Evolutionary conservation across 768 basidiomycete species (phyloP), one percentile per base, ranked within the genome.

Genomic region (Xanthoconium purpureum): DNA sequence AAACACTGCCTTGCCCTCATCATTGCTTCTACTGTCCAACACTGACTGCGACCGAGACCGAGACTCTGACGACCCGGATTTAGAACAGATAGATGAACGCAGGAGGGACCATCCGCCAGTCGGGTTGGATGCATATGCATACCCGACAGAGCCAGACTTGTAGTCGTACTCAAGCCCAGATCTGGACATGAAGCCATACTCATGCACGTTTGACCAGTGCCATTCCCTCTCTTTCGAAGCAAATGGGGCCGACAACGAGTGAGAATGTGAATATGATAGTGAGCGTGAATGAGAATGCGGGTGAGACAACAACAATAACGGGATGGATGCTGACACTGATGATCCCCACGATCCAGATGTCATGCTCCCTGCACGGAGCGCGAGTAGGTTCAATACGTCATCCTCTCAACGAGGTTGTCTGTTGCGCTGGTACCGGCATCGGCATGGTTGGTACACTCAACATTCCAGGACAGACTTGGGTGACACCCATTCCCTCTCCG

Each of bases 61-160:
- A 9, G 73, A 71, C 15, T 71, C 51, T 13, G 73, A 73, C 37
- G 74, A 77, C 33, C 69, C 69, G 11, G 76, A 79, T 42, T 56
- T 68, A 43, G 63, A 75, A 56, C 78, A 73, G 47, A 84, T 56
- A 2, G 82, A 83, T 28, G 83, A 84, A 35, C 77, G 75, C 24
- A 81, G 82, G 43, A 82, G 74, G 14, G 80, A 81, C 82, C 83
- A 84, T 33, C 76, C 80, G 24, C 75, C 80, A 32, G 73, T 69
- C 24, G 66, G 59, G 64, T 52, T 42, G 15, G 52, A 36, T 3
- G 66, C 61, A 43, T 67, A 55, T 29, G 36, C 18, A 6, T 47
- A n/a, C 4, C 49, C 32, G 1, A 39, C 30, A 3, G 52, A 35
- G n/a, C 35, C n/a, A 30, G 44, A 18, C 46, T 2, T 30, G 11